Base-by-base conservation (phyloP, 129 eudicot genomes). In the Mikania micrantha region DNA sequence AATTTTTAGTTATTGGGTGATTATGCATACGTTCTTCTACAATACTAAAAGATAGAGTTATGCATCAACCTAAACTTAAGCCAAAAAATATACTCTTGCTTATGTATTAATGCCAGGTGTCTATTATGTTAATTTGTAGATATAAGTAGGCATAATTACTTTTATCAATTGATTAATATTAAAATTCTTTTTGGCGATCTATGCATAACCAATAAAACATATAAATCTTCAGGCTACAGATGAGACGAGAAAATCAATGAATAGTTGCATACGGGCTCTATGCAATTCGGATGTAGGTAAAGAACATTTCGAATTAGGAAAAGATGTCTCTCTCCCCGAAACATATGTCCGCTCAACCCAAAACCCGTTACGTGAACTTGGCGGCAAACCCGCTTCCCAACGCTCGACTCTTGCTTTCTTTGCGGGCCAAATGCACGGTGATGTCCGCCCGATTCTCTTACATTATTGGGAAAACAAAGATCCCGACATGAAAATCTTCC, bases 301-400 rank as follows among this genome's bases (percentile, higher is more conserved):
- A n/a, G 95, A 76, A 85, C 89, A 88, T 11, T 88, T 92, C 74
- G 52, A 78, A 44, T 74, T 92, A 19, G 96, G 97, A 41, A 91
- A 87, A 65, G 97, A 91, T 36, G 85, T 85, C 6, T 83, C 97
- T 52, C 97, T 91, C 19, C 88, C 96, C 0, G 96, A 87, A 74
- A 91, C 97, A 54, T 57, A 47, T 2, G 78, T 91, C 17, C 86
- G 75, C 3, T 66, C 82, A 3, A 58, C 84, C 31, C 56, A 70
- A 54, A 72, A 78, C 34, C 91, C 82, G 12, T 64, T 80, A 49
- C 72, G 71, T 48, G 77, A 80, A 16, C 32, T 78, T 2, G 97
- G 97, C 40, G 97, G 97, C 38, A 75, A 74, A 35, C 79, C 74
- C 52, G 71, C 87, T 6, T 84, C 90, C 47, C 7, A 80, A 31